These are phyloP conservation scores for Cyclanthera cordifolia DNA, from an alignment of 306 rosid genomes.

Conservation along the genomic window DNA sequence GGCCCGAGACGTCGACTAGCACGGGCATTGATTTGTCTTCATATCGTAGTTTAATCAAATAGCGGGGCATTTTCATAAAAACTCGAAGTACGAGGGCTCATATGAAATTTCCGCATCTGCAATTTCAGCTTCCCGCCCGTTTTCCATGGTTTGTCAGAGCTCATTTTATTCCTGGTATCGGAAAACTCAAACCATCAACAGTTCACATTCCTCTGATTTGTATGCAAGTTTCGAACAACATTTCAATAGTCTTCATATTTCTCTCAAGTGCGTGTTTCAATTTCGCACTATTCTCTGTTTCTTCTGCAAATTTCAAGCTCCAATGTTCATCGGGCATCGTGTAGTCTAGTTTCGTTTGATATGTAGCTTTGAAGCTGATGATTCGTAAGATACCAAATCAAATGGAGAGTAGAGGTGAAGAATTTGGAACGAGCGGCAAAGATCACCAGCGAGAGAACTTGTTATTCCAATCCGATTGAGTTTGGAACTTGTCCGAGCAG, in stretches of 20 bases:
- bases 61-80: neutral
- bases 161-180: neutral
- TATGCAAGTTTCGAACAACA: neutral
- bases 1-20: neutral
- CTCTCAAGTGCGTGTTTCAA: neutral
- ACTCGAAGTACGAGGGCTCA: neutral
- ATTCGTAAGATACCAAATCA: neutral
- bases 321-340: neutral
- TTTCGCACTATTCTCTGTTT: neutral
- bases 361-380: neutral
- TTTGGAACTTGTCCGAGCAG: neutral
- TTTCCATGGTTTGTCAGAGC: too few relatives aligned
- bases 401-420: slow-evolving; percentile 1
- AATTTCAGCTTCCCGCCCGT: slow-evolving; percentile 1
- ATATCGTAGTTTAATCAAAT: neutral
- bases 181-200: neutral
- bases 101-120: neutral
- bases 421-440: neutral
- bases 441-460: neutral
- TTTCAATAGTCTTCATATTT: neutral
- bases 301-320: slow-evolving; percentile 1
- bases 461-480: neutral
- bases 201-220: neutral
- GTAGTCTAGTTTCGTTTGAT: neutral
- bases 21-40: too few relatives aligned